Conservation (phyloP, 805 yeast genomes). For the Priceomyces haplophilus region DNA sequence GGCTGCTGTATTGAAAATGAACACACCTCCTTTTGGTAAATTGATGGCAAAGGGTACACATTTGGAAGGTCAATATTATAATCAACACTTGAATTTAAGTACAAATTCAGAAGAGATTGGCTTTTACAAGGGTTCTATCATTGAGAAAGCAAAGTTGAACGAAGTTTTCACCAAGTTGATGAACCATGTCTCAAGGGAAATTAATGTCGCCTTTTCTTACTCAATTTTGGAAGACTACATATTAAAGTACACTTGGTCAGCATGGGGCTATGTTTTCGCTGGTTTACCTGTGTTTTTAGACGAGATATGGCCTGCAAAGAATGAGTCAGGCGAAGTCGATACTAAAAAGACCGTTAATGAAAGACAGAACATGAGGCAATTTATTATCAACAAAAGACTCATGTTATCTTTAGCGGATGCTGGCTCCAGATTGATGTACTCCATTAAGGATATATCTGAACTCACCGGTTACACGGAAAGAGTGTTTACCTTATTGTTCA, state of each 20-base stretch:
- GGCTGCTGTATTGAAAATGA: conserved; percentile 65
- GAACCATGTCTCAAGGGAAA: conserved; percentile 51
- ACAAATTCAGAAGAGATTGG: conserved; percentile 92
- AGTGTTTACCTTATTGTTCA: conserved; percentile 71
- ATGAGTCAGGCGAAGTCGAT: conserved; percentile 1
- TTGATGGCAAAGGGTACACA: conserved; percentile 69
- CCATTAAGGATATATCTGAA: conserved; percentile 88
- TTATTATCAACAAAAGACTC: conserved; percentile 84
- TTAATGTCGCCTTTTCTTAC: conserved; percentile 61
- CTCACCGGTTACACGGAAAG: conserved; percentile 88
- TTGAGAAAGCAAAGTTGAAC: conserved; percentile 67
- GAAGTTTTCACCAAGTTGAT: conserved; percentile 56
- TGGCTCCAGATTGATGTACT: conserved; percentile 90
- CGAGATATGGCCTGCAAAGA: conserved; percentile 32
- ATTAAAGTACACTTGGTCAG: conserved; percentile 91
- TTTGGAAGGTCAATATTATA: conserved; percentile 85
- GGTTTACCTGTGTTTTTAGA: conserved; percentile 82
- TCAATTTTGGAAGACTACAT: conserved; percentile 80
- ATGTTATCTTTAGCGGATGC: conserved; percentile 93
- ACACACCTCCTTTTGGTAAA: conserved; percentile 83
- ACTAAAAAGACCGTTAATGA: conserved; percentile 27
- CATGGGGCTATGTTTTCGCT: conserved; percentile 87
- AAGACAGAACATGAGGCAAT: conserved; percentile 74
- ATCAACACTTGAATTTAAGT: conserved; percentile 79
- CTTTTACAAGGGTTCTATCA: conserved; percentile 81